These are phyloP conservation scores for Scytalidium sp. DNA, from an alignment of 2,329 filamentous ascomycete species.

Conservation along the genomic window DNA sequence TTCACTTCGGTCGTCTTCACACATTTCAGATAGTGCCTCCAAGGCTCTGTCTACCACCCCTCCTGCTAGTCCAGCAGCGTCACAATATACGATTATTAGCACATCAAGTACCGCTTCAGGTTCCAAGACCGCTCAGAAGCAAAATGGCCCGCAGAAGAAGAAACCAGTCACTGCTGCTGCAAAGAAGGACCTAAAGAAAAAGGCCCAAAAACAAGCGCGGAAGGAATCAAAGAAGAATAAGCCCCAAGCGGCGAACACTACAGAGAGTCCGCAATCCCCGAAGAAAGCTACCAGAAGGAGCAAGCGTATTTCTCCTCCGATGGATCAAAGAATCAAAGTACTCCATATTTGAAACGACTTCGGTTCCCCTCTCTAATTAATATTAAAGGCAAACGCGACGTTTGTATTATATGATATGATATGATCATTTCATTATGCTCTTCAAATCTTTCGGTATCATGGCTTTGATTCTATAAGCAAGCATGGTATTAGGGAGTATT, in stretches of 20 bases:
- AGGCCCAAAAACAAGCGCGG: constrained; percentile 13
- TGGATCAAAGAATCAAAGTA: neutral
- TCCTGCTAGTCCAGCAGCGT: too few relatives aligned
- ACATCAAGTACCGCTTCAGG: neutral
- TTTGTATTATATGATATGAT: neutral
- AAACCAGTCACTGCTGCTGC: neutral
- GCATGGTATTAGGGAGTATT: neutral
- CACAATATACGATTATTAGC: neutral
- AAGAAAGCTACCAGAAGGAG: neutral
- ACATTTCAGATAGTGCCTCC: neutral
- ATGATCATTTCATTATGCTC: neutral
- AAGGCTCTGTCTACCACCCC: neutral
- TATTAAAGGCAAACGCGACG: neutral
- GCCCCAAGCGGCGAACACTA: neutral
- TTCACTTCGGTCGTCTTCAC: neutral
- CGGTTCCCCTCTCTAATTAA: neutral
- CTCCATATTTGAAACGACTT: neutral
- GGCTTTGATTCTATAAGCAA: neutral
- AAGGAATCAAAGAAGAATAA: constrained; percentile 10
- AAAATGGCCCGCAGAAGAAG: neutral
- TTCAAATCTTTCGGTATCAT: neutral
- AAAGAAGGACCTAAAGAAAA: constrained; percentile 6
- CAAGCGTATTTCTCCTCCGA: neutral
- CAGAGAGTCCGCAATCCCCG: neutral
- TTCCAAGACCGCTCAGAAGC: neutral